A percentile compares a stretch with the other conserved stretches of the same genome.
Conservation (phyloP, 345 rosid genomes). For the Dimocarpus longan region DNA sequence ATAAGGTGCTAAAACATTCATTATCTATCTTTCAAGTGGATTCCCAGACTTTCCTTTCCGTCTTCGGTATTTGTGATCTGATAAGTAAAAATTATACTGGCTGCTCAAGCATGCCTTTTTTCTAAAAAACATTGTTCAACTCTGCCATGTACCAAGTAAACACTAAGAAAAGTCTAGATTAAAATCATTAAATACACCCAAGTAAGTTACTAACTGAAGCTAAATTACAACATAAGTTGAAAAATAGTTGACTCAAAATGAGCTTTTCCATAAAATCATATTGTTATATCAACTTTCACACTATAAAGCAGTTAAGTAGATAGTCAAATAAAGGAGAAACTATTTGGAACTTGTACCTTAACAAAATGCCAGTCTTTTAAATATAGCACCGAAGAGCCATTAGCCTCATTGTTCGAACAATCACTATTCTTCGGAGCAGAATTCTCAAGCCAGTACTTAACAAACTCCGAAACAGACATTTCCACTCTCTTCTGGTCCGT, state of each 20-base stretch:
- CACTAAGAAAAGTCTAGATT: neutral
- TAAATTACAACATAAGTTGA: neutral
- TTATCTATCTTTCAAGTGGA: neutral
- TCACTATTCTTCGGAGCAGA: constrained; percentile 15
- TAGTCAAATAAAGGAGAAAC: neutral
- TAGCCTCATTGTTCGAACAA: constrained; percentile 14
- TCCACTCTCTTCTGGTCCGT: constrained; percentile 86
- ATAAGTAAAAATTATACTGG: neutral
- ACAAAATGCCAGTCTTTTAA: constrained; percentile 97
- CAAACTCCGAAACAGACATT: constrained; percentile 75
- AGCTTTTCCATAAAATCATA: neutral
- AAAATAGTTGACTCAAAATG: neutral
- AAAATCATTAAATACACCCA: too few species aligned
- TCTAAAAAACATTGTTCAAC: neutral
- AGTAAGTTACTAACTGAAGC: neutral
- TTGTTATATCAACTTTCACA: neutral
- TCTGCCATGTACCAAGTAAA: neutral
- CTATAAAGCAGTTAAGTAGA: neutral
- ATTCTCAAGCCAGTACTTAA: constrained; percentile 49
- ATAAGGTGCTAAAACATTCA: neutral
- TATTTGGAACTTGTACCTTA: constrained; percentile 44
- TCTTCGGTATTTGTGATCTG: neutral
- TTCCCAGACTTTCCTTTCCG: neutral
- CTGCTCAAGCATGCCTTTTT: neutral
- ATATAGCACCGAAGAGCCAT: constrained; percentile 54